A percentile compares a stretch with the other conserved stretches of the same genome.
Evolutionary conservation across 352 stramenopile genomes (phyloP).

Genomic region (Phytophthora capsici): DNA sequence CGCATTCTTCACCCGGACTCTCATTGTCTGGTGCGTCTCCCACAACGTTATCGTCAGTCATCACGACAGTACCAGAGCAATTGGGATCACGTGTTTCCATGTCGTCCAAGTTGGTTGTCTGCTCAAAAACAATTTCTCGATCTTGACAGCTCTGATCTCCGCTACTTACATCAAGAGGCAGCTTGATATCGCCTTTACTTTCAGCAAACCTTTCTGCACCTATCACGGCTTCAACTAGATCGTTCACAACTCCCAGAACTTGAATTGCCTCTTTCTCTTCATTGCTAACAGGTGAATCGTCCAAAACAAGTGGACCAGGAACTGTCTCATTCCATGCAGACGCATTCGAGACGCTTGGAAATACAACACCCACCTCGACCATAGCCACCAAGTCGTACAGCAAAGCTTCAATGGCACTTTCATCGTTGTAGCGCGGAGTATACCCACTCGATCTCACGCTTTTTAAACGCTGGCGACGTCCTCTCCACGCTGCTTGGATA

Average conservation of each 20-base stretch:
- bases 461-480: slow-evolving; percentile 11
- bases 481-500: slow-evolving; percentile 57
- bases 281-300: neutral
- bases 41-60: neutral
- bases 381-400: slow-evolving; percentile 23
- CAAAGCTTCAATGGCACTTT: slow-evolving; percentile 23
- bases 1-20: neutral
- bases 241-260: neutral
- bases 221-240: slow-evolving; percentile 5
- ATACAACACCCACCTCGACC: slow-evolving; percentile 5
- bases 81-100: neutral
- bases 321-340: too few species aligned
- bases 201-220: neutral
- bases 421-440: slow-evolving; percentile 7
- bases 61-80: too few species aligned
- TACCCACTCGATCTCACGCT: neutral
- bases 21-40: neutral
- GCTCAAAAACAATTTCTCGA: neutral
- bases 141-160: neutral
- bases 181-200: neutral
- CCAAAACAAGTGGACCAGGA: neutral
- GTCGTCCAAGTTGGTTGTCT: neutral
- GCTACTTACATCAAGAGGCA: neutral
- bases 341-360: neutral
- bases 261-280: neutral